Evolutionary conservation across 148 eudicot species (phyloP).

Genomic region (Cornus suecica): DNA sequence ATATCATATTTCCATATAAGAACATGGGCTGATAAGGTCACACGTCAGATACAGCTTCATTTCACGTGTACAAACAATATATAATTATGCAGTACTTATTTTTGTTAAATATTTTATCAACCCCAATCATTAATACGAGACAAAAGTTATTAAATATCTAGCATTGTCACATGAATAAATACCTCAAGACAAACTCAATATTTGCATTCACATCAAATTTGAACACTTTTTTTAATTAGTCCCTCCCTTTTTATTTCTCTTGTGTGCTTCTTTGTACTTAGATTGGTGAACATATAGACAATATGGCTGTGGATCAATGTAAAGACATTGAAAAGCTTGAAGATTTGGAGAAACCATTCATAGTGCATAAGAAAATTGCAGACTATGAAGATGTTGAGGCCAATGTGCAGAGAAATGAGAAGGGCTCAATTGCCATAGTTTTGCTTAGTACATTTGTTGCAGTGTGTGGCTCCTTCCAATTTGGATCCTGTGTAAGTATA

Average conservation of each 20-base stretch:
- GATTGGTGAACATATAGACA: not conserved
- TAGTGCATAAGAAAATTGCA: conserved; percentile 16
- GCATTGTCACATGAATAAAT: not conserved
- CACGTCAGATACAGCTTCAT: conserved; percentile 36
- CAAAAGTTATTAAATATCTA: conserved; percentile 2
- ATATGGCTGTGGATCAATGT: conserved; percentile 50
- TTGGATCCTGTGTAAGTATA: conserved; percentile 76
- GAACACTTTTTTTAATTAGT: not conserved
- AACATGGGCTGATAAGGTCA: conserved; percentile 22
- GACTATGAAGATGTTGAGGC: conserved; percentile 17
- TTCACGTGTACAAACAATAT: conserved; percentile 13
- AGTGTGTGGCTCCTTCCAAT: conserved; percentile 77
- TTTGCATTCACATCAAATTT: not conserved
- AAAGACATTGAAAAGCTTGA: conserved; percentile 37
- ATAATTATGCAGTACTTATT: not conserved
- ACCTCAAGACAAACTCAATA: not conserved
- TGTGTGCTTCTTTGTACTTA: not conserved
- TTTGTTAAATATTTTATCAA: not conserved
- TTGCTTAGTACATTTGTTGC: conserved; percentile 64
- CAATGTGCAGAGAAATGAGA: conserved; percentile 14
- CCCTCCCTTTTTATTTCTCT: not conserved
- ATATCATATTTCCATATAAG: not conserved
- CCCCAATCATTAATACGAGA: conserved; percentile 5
- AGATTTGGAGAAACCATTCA: conserved; percentile 52
- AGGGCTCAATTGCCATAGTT: conserved; percentile 53